Conservation (phyloP, 2,329 filamentous ascomycete species). For the Xylaria sp. region DNA sequence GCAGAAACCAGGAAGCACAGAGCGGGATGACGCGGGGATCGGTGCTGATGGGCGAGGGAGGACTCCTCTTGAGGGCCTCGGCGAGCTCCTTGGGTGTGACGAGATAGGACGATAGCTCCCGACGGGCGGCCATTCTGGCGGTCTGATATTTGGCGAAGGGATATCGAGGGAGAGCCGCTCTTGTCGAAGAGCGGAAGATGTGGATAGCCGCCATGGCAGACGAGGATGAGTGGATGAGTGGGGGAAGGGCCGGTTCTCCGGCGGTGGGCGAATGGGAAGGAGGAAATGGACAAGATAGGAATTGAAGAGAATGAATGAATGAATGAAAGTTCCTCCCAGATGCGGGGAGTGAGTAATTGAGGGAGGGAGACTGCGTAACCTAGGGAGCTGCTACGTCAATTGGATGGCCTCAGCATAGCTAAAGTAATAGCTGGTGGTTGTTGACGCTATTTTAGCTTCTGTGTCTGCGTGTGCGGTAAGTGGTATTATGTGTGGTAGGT, state of each 20-base stretch:
- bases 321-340: not conserved
- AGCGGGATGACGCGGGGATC: slow-evolving; percentile 87
- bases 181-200: slow-evolving; percentile 56
- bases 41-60: slow-evolving; percentile 80
- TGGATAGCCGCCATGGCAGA: slow-evolving; percentile 57
- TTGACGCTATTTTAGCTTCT: slow-evolving; percentile 13
- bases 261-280: not conserved
- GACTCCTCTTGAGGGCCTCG: slow-evolving; percentile 83
- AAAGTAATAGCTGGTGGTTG: slow-evolving; percentile 10
- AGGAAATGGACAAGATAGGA: not conserved
- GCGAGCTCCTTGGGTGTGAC: slow-evolving; percentile 86
- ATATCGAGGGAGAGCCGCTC: slow-evolving; percentile 54
- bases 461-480: not conserved
- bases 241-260: slow-evolving; percentile 14
- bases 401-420: slow-evolving; percentile 2
- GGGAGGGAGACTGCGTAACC: not conserved
- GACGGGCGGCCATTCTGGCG: slow-evolving; percentile 55
- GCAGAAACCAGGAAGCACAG: slow-evolving; percentile 95
- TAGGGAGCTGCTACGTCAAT: slow-evolving; percentile 19
- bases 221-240: slow-evolving; percentile 7
- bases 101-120: slow-evolving; percentile 81
- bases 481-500: not conserved
- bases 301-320: not conserved
- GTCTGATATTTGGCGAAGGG: slow-evolving; percentile 50
- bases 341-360: slow-evolving; percentile 15